Evolutionary conservation across 2,329 filamentous ascomycete species (phyloP).

Genomic region (Pyricularia sp.): DNA sequence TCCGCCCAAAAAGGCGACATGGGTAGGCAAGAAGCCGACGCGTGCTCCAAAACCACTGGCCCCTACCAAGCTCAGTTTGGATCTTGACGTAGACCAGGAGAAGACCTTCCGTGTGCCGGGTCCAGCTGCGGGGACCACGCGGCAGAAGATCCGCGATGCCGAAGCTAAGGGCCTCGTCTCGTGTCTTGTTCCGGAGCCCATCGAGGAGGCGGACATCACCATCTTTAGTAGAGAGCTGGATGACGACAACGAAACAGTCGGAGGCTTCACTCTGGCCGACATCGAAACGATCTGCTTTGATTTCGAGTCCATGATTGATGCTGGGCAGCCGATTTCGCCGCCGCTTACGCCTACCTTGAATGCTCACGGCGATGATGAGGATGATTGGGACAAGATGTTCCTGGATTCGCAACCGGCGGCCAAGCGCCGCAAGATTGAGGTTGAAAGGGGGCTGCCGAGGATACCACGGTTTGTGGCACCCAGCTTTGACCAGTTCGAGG

Average conservation of each 20-base stretch:
- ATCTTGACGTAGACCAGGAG: conserved; percentile 79
- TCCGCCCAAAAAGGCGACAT: conserved; percentile 68
- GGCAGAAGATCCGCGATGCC: conserved; percentile 44
- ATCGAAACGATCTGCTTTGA: conserved; percentile 80
- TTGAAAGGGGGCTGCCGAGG: conserved; percentile 42
- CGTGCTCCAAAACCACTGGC: conserved; percentile 76
- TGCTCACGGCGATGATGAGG: conserved; percentile 24
- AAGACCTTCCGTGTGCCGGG: conserved; percentile 72
- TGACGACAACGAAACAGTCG: conserved; percentile 53
- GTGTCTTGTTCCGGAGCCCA: conserved; percentile 27
- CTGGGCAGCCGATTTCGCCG: background rate
- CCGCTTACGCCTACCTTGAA: conserved; percentile 23
- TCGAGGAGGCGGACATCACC: conserved; percentile 34
- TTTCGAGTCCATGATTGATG: conserved; percentile 60
- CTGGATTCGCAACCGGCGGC: conserved; percentile 37
- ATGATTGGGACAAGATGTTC: conserved; percentile 57
- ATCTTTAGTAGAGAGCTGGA: conserved; percentile 23
- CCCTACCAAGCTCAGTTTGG: conserved; percentile 80
- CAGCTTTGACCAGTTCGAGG: conserved; percentile 72
- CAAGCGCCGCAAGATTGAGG: conserved; percentile 55
- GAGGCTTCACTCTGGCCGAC: conserved; percentile 69
- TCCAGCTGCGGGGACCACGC: conserved; percentile 40
- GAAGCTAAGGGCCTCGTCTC: conserved; percentile 38
- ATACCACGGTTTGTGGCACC: conserved; percentile 54
- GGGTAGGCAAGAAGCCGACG: conserved; percentile 66